Evolutionary conservation across 306 rosid species (phyloP), one percentile per base, ranked within the genome.

Genomic region (Vigna trinervia): DNA sequence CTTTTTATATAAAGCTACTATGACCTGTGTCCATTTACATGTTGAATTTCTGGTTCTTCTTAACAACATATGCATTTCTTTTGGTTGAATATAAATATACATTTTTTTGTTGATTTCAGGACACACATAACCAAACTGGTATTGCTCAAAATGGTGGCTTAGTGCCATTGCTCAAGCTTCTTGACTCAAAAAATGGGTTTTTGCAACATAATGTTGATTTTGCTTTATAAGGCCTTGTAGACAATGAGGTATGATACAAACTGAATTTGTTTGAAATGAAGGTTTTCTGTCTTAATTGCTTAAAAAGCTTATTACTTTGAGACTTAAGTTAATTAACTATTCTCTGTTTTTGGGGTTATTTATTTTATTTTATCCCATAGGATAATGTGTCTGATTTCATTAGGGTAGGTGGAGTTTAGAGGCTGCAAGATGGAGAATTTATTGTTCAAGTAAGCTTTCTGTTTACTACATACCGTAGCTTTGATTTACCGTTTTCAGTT

Each of bases 151-250:
- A 86, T 84, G 99, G 99, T 68, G 99, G 97, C 79, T 84, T 96
- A 78, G 83, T 67, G 58, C 99, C 98, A 61, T 85, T 96, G 83
- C 90, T 96, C 75, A 91, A 96, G 87, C 99, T 96, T 85, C 94
- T 96, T 77, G 98, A 96, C 89, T 93, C 98, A 1, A 93, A 90
- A 89, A 96, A 92, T 85, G 99, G 99, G 73, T 93, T 98, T 47
- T 81, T 96, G 86, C 99, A 96, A 82, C 99, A 96, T 84, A 96
- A 96, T 89, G 97, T 97, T 30, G 99, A 98, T 69, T 96, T 96
- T 85, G 93, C 99, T 62, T 96, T 96, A 74, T 96, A 96, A 78
- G 99, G 99, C 60, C 97, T 96, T 78, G 97, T 98, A 34, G 99
- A 96, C 78, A 96, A 96, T 53, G 99, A 96, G 96, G 98, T 95